phyloP scores from a whole-genome alignment of 2,329 filamentous ascomycete species.

The Neophaeococcomyces mojaviensis region DNA sequence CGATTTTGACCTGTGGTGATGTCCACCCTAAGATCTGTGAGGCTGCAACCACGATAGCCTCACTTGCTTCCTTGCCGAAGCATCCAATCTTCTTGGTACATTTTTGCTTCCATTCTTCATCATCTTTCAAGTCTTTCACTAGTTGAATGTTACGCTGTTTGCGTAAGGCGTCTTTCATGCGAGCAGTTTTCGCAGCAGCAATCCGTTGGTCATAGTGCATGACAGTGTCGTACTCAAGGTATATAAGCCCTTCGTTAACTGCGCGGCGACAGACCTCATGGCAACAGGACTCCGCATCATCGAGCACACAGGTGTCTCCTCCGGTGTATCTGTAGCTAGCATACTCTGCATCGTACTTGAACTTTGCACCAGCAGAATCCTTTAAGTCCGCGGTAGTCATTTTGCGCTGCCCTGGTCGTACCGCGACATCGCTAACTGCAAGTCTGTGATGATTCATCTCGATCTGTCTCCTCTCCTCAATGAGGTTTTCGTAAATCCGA shows the following conservation, averaged over 20 bases:
- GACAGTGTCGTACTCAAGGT: slow-evolving; percentile 22
- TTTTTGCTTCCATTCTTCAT: slow-evolving; percentile 12
- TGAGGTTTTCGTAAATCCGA: background rate
- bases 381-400: background rate
- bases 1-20: background rate
- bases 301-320: background rate
- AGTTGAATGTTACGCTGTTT: slow-evolving; percentile 23
- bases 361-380: background rate
- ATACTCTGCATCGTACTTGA: background rate
- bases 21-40: background rate
- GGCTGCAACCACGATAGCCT: background rate
- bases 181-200: slow-evolving; percentile 16
- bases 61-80: background rate
- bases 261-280: slow-evolving; percentile 21
- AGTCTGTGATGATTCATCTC: background rate
- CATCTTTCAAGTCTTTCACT: slow-evolving; percentile 17
- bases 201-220: slow-evolving; percentile 21
- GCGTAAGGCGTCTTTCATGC: slow-evolving; percentile 21
- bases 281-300: slow-evolving; percentile 9
- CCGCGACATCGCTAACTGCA: background rate
- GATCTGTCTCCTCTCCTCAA: background rate
- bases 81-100: background rate
- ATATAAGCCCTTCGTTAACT: slow-evolving; percentile 19
- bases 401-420: background rate
- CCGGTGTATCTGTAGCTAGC: background rate